Base-by-base conservation (phyloP, 495 filamentous ascomycete species). In the Rusavskia elegans region DNA sequence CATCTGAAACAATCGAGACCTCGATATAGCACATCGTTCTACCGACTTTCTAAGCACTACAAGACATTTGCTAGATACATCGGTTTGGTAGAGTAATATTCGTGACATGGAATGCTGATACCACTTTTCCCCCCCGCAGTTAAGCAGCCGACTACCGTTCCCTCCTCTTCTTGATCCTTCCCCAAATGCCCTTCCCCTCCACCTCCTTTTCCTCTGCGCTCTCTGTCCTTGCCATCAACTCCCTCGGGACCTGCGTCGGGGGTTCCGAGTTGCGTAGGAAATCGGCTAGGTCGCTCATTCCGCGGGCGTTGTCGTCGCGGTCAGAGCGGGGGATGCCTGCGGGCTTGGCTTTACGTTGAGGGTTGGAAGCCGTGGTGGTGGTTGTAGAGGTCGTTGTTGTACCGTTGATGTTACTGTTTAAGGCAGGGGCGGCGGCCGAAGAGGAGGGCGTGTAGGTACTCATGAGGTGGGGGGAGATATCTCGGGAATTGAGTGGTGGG, bases 241-340 rank as follows among this genome's bases (percentile, higher is more conserved):
- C 44, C 23, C 8, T 23, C 1, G 44, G 44, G 3, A 46, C 44
- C 23, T 46, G 63, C 46, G 65, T 66, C 1, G 85, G 84, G n/a
- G 87, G 86, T 19, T 75, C 85, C 21, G 83, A 84, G 54, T 81
- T 83, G 39, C 75, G 79, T 14, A 95, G 67, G 64, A 94, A 93
- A 56, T 85, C 83, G 2, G 87, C 86, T 50, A 94, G 65, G 30
- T 89, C 86, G 39, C 77, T 78, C 3, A 84, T 88, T 27, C 72
- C 69, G 57, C 50, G 63, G 16, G 41, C 55, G 35, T 52, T n/a
- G 61, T 58, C 7, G 60, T 58, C 7, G 59, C 52, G 46, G 50
- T 49, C 39, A 60, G 29, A 27, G 50, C 55, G 57, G 55, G 54
- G 54, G 67, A 14, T 54, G 54, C 21, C 44, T 46, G 41, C 41